Evolutionary conservation across 2,329 filamentous ascomycete genomes (phyloP).

Genomic region (Samsoniella hepiali): DNA sequence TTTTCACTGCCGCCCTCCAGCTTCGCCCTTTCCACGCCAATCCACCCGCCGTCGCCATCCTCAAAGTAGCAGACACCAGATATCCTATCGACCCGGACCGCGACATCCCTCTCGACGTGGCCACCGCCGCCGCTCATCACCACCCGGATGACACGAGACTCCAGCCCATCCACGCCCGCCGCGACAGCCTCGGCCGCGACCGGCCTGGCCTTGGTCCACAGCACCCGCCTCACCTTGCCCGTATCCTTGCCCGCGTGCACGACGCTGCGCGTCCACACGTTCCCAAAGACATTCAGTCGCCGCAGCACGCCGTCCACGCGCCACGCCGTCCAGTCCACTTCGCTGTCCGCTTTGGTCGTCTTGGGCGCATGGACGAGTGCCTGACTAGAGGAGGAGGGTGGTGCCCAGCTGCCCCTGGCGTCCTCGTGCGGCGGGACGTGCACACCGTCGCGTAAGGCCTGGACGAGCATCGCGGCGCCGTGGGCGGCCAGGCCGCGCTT

Average conservation of each 20-base stretch:
- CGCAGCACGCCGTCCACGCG: conserved; percentile 51
- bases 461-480: conserved; percentile 70
- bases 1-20: conserved; percentile 33
- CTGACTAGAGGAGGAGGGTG: no score
- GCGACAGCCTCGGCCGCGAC: conserved; percentile 20
- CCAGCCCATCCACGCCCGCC: not conserved
- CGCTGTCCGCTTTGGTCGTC: conserved; percentile 60
- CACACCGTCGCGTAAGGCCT: conserved; percentile 57
- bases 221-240: conserved; percentile 33
- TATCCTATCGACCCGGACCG: conserved; percentile 18
- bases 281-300: conserved; percentile 58
- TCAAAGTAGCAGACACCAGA: conserved; percentile 26
- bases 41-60: conserved; percentile 22
- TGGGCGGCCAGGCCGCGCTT: conserved; percentile 52
- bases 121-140: not conserved
- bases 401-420: conserved; percentile 30
- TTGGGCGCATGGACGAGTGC: conserved; percentile 62
- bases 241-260: conserved; percentile 21
- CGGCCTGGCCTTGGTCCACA: conserved; percentile 36
- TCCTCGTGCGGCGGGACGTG: conserved; percentile 62
- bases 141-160: not conserved
- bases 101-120: conserved; percentile 1
- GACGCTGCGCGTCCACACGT: conserved; percentile 57
- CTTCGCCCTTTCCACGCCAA: conserved; percentile 32
- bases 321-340: conserved; percentile 58